These are phyloP conservation scores for Gyrodon lividus DNA, from an alignment of 768 basidiomycete genomes.

Conservation along the genomic window DNA sequence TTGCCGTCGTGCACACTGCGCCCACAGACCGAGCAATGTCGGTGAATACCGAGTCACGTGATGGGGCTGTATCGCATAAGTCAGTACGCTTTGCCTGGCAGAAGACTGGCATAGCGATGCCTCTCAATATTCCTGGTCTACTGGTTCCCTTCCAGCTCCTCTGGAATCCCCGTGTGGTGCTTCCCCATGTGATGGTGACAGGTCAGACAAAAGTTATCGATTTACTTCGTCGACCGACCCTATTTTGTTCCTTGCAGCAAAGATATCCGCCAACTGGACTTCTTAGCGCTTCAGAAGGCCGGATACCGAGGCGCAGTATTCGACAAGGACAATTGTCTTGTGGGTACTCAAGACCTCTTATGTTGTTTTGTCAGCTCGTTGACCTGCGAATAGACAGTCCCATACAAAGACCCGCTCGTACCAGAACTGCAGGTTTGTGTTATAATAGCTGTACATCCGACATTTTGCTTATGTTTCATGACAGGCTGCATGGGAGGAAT, in stretches of 20 bases:
- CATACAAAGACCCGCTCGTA: conserved; percentile 71
- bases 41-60: background rate
- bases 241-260: conserved; percentile 38
- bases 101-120: conserved; percentile 45
- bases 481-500: conserved; percentile 77
- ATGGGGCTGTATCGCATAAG: background rate
- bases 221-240: conserved; percentile 8
- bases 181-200: conserved; percentile 66
- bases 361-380: background rate
- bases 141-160: conserved; percentile 71
- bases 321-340: conserved; percentile 98
- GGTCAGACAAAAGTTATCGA: conserved; percentile 41
- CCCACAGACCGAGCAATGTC: background rate
- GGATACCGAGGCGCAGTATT: conserved; percentile 91
- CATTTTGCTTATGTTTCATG: background rate
- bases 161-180: conserved; percentile 60
- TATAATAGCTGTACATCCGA: no score
- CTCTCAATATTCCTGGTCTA: conserved; percentile 70
- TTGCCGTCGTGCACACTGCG: background rate
- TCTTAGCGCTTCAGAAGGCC: conserved; percentile 61
- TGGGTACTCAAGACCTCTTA: conserved; percentile 34
- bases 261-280: conserved; percentile 88
- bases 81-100: background rate
- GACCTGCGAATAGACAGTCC: conserved; percentile 60
- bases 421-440: conserved; percentile 67